These are phyloP conservation scores for Phyllosticta citriasiana DNA, from an alignment of 2,329 filamentous ascomycete species.

Conservation along the genomic window DNA sequence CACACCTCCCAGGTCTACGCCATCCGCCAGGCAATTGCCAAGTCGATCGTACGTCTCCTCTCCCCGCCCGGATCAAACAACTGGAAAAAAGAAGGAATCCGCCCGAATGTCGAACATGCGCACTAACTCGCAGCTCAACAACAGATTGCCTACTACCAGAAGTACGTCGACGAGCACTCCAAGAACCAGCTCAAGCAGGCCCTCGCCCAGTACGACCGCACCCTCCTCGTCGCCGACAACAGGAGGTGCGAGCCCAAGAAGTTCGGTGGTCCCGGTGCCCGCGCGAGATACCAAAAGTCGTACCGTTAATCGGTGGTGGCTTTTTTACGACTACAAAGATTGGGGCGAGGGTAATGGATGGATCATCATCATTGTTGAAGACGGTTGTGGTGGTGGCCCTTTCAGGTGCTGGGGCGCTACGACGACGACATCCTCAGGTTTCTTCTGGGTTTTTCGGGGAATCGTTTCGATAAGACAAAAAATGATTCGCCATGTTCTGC, in stretches of 20 bases:
- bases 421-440: conserved; percentile 8
- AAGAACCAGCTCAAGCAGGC: conserved; percentile 99
- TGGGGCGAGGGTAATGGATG: conserved; percentile 10
- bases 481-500: conserved; percentile 14
- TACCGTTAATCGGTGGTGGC: conserved; percentile 65
- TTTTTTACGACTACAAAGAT: background rate
- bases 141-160: conserved; percentile 90
- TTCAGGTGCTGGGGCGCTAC: conserved; percentile 7
- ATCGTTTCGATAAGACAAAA: conserved; percentile 29
- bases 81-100: background rate
- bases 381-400: conserved; percentile 4
- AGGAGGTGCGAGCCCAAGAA: conserved; percentile 99
- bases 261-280: conserved; percentile 86
- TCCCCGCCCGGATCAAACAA: background rate
- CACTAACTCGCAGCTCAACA: conserved; percentile 9
- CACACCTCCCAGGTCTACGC: conserved; percentile 97
- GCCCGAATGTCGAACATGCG: background rate
- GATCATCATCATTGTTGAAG: background rate
- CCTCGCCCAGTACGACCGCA: conserved; percentile 90
- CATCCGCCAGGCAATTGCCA: conserved; percentile 97
- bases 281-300: conserved; percentile 96
- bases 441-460: conserved; percentile 13
- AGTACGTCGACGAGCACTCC: conserved; percentile 99
- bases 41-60: conserved; percentile 57
- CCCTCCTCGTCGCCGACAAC: conserved; percentile 97